Conservation (phyloP, 140 eudicot genomes). For the Anethum foeniculum region DNA sequence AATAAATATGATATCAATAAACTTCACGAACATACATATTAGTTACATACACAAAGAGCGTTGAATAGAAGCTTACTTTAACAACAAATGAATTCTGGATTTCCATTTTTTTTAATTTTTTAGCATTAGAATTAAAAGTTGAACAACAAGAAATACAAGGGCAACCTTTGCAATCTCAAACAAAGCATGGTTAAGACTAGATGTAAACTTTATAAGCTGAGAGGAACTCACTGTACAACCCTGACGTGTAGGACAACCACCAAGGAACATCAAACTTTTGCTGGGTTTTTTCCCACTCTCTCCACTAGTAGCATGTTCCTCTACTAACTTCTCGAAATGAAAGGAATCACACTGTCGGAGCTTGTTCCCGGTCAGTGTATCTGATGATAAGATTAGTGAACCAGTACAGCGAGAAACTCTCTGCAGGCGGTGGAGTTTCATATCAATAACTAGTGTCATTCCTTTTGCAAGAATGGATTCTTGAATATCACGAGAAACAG, state of each 20-base stretch:
- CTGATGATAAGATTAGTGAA: slow-evolving; percentile 54
- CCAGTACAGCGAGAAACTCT: slow-evolving; percentile 74
- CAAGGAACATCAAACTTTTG: slow-evolving; percentile 78
- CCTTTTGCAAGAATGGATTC: slow-evolving; percentile 64
- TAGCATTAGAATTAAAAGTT: background rate
- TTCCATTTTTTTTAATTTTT: background rate
- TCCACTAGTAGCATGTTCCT: slow-evolving; percentile 46
- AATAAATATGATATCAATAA: background rate
- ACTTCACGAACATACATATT: background rate
- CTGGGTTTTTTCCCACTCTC: slow-evolving; percentile 63
- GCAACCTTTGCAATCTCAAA: background rate
- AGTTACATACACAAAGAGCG: background rate
- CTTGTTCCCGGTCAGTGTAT: slow-evolving; percentile 33
- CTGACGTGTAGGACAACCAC: slow-evolving; percentile 64
- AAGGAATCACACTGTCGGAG: slow-evolving; percentile 67
- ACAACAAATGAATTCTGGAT: background rate
- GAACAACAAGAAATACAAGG: background rate
- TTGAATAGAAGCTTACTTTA: background rate
- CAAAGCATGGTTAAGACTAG: background rate
- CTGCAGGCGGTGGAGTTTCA: slow-evolving; percentile 80
- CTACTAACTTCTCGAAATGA: slow-evolving; percentile 69
- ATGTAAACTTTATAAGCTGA: background rate
- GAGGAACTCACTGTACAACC: slow-evolving; percentile 69
- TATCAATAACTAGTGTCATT: slow-evolving; percentile 70
- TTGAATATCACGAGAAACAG: slow-evolving; percentile 80